A percentile compares a stretch with the other conserved stretches of the same genome.
Evolutionary conservation across 768 basidiomycete genomes (phyloP).

Genomic region (Ramaria sp.): DNA sequence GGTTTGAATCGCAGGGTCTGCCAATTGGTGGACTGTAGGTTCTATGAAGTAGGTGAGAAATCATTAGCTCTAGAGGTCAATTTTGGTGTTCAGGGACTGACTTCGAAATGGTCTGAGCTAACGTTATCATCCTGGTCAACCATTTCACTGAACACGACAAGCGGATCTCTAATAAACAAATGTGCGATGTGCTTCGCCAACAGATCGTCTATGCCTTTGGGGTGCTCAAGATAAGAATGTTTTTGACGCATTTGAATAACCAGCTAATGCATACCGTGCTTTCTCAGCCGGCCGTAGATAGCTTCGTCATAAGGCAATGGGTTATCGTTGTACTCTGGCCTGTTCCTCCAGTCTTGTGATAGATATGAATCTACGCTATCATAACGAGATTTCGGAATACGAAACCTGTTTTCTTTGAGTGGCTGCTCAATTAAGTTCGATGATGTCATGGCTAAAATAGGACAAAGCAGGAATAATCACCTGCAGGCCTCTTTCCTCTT

Average conservation of each 20-base stretch:
- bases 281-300: slow-evolving; percentile 61
- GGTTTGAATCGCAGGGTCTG: slow-evolving; percentile 98
- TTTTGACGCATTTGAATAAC: neutral
- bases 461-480: slow-evolving; percentile 25
- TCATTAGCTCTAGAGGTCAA: neutral
- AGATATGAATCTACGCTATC: slow-evolving; percentile 94
- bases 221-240: neutral
- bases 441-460: neutral
- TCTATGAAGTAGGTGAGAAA: slow-evolving; percentile 33
- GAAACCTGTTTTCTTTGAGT: slow-evolving; percentile 57
- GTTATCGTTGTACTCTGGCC: slow-evolving; percentile 91
- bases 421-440: slow-evolving; percentile 37
- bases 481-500: slow-evolving; percentile 86
- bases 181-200: slow-evolving; percentile 90
- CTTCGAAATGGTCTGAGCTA: slow-evolving; percentile 96
- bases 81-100: slow-evolving; percentile 19
- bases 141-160: slow-evolving; percentile 91
- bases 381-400: slow-evolving; percentile 94
- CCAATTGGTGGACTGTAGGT: slow-evolving; percentile 99
- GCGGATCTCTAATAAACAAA: slow-evolving; percentile 93
- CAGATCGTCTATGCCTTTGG: slow-evolving; percentile 69
- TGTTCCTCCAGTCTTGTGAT: slow-evolving; percentile 75
- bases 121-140: slow-evolving; percentile 81
- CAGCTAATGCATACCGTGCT: slow-evolving; percentile 50
- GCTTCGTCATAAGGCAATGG: slow-evolving; percentile 65